Evolutionary conservation across 1,139 yeast species (phyloP).

Genomic region (Yamadazyma diddensiae): DNA sequence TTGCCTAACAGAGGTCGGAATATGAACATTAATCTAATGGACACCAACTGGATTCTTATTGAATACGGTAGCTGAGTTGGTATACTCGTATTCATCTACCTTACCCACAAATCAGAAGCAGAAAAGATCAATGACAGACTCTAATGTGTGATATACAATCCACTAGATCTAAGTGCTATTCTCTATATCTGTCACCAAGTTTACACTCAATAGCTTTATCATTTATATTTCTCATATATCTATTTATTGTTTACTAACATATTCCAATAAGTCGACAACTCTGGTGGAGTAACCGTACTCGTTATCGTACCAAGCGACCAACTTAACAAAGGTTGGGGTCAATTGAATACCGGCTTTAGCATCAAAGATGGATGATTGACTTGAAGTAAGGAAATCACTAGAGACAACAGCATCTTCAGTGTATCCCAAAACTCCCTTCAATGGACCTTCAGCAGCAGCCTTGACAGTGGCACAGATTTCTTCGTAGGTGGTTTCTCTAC

Average conservation of each 20-base stretch:
- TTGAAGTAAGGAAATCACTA: conserved; percentile 67
- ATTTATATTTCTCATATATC: too few species aligned
- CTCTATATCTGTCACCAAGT: too few species aligned
- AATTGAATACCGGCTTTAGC: conserved; percentile 74
- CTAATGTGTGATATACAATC: too few species aligned
- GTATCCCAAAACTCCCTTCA: conserved; percentile 71
- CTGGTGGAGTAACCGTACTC: conserved; percentile 82
- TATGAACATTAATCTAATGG: too few species aligned
- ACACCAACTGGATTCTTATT: too few species aligned
- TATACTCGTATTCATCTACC: too few species aligned
- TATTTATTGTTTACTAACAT: conserved; percentile 45
- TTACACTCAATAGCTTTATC: too few species aligned
- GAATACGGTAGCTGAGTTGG: too few species aligned
- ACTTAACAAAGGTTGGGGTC: conserved; percentile 71
- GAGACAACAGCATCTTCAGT: conserved; percentile 78
- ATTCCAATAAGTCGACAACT: conserved; percentile 71
- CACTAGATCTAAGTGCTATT: too few species aligned
- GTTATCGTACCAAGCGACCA: conserved; percentile 79
- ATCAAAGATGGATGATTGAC: conserved; percentile 71
- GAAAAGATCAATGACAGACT: too few species aligned
- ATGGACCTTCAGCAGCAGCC: conserved; percentile 58
- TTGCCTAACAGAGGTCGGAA: too few species aligned
- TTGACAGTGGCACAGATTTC: conserved; percentile 66
- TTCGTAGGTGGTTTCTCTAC: conserved; percentile 61
- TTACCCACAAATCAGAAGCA: too few species aligned